Base-by-base conservation (phyloP, 805 yeast species). In the Tetrapisispora taiwanensis region DNA sequence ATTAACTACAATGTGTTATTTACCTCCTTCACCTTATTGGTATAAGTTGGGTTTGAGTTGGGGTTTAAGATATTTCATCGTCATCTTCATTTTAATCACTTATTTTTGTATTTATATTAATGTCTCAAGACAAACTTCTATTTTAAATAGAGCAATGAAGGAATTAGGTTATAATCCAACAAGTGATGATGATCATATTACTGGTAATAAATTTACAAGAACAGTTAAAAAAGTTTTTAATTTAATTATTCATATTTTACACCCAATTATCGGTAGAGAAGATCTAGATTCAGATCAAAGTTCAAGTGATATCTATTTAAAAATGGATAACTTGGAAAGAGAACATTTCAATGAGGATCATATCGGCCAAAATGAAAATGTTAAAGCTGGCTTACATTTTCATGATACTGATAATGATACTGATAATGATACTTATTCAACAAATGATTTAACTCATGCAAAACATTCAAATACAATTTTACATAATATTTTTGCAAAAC, bases 51-150 rank as follows among this genome's bases (percentile, higher is more conserved):
- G 70, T 1, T 65, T 88, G 41, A 76, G 87, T 50, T 89, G 95
- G 95, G 79, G 78, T 1, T 88, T 94, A 12, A 70, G 96, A 41
- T 87, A 78, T 58, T 62, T 75, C 46, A 74, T 88, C 44, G 73
- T 84, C 46, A 57, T 83, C 9, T 55, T 73, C 22, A 84, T 89
- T 50, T 54, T 84, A 30, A 59, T 70, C 3, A 76, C 86, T 38
- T 88, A 88, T 60, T 66, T 76, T 41, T 69, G 81, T 32, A 80
- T 88, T 42, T 88, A 88, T 61, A 63, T 76, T 48, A 84, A 82
- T 55, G 90, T 88, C 20, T 70, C 76, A 46, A 65, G 69, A 31
- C 84, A 85, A 54, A 76, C 79, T 56, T 71, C 73, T 33, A 62
- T 65, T 9, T 73, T 80, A 39, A 76, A 79, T 41, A 48, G 46